Percentiles rank a stretch among this genome's conserved stretches.
phyloP scores from a whole-genome alignment of 805 yeast genomes.

The Metschnikowia lochheadii region DNA sequence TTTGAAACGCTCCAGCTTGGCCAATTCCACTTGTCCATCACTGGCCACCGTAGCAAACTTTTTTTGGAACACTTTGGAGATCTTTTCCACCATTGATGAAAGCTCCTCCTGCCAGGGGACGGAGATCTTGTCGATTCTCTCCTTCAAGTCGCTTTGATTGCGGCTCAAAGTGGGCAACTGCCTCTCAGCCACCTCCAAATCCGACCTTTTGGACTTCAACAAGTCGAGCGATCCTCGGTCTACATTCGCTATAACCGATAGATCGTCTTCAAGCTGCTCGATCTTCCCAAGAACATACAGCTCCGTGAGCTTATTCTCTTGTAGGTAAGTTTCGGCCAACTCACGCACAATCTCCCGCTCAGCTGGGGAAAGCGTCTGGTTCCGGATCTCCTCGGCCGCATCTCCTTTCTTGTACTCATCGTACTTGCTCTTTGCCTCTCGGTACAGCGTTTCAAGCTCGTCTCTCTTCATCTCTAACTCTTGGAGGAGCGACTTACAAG shows the following conservation, averaged over 20 bases:
- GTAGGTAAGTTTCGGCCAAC: conserved; percentile 37
- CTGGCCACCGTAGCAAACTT: conserved; percentile 76
- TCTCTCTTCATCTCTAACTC: conserved; percentile 26
- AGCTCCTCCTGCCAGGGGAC: conserved; percentile 61
- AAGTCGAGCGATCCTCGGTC: conserved; percentile 36
- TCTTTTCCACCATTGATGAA: conserved; percentile 45
- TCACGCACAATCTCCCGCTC: conserved; percentile 35
- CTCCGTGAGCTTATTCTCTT: conserved; percentile 35
- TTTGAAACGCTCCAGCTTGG: conserved; percentile 47
- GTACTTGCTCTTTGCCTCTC: conserved; percentile 30
- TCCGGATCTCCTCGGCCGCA: conserved; percentile 34
- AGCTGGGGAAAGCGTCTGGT: conserved; percentile 37
- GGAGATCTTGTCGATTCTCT: conserved; percentile 36
- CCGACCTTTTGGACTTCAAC: conserved; percentile 36
- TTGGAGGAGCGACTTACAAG: conserved; percentile 18
- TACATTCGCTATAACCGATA: conserved; percentile 33
- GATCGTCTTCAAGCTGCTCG: conserved; percentile 45
- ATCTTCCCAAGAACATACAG: conserved; percentile 36
- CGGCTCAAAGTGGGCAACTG: conserved; percentile 35
- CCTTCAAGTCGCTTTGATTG: conserved; percentile 25
- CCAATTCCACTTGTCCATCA: conserved; percentile 75
- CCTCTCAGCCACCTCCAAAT: conserved; percentile 29
- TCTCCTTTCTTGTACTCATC: conserved; percentile 38
- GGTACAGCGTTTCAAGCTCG: conserved; percentile 28
- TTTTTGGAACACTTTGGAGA: conserved; percentile 61